Conservation (phyloP, 2,329 filamentous ascomycete genomes). For the Sporothrix pseudoabietina region DNA sequence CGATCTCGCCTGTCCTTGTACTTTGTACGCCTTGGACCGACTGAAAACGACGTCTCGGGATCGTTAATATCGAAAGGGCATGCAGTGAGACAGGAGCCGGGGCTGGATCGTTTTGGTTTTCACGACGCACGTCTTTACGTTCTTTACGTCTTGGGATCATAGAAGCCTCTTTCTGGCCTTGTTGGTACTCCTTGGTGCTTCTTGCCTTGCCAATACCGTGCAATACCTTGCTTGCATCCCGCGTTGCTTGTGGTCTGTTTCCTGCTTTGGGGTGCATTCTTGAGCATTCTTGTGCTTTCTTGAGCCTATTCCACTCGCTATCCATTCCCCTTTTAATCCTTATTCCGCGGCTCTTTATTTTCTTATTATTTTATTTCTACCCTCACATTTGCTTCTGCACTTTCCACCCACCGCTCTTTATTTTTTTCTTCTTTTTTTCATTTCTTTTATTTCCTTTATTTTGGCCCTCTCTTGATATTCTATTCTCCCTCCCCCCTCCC, state of each 20-base stretch:
- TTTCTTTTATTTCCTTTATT: slow-evolving; percentile 10
- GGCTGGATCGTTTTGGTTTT: slow-evolving; percentile 21
- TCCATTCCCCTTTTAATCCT: slow-evolving; percentile 21
- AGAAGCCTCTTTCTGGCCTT: not conserved
- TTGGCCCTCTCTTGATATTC: slow-evolving; percentile 8
- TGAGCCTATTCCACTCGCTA: slow-evolving; percentile 11
- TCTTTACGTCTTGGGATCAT: not conserved
- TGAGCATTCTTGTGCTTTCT: slow-evolving; percentile 10
- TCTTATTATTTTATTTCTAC: slow-evolving; percentile 11
- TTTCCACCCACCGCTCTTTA: not conserved
- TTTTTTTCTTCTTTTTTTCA: slow-evolving; percentile 21
- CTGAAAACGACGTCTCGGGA: slow-evolving; percentile 25
- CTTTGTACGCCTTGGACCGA: slow-evolving; percentile 5
- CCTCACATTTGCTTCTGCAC: not conserved
- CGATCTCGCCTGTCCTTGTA: not conserved
- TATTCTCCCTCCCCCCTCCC: not conserved
- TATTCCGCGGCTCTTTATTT: not conserved
- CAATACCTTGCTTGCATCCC: not conserved
- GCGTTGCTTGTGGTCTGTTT: not conserved
- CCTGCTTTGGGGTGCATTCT: slow-evolving; percentile 11
- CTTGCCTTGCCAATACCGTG: slow-evolving; percentile 7
- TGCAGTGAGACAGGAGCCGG: slow-evolving; percentile 33
- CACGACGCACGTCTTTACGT: not conserved
- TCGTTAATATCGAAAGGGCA: slow-evolving; percentile 30
- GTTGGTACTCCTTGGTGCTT: not conserved